Base-by-base conservation (phyloP, 2,329 filamentous ascomycete species). In the Trematosphaeria pertusa region DNA sequence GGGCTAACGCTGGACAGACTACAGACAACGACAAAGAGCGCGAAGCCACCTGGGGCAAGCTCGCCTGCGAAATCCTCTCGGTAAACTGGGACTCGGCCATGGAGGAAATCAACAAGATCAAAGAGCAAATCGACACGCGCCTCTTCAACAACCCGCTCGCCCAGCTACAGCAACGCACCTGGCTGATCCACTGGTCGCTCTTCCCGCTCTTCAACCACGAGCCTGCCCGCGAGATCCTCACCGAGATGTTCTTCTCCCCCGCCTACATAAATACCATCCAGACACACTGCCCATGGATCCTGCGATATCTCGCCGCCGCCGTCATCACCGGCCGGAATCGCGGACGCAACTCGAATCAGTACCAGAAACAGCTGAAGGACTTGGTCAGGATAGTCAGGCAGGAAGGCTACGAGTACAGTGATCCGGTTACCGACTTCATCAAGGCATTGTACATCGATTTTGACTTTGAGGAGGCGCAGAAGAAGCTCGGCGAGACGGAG, bases 201-300 rank as follows among this genome's bases (percentile, higher is more conserved):
- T 99, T 97, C 85, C 93, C 94, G 53, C 92, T 97, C 78, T 99
- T 97, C 85, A 97, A 99, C 85, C 87, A 90, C 78, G 93, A 97
- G 67, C 82, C 86, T 58, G 90, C 91, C 48, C 91, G 93, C 68
- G 94, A 99, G 71, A 84, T 85, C 62, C 84, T 99, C 64, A 90
- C 94, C 69, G 94, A 99, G 65, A 86, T 97, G 73, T 94, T 97
- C 83, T 97, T 99, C 84, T 95, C 89, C 56, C 89, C 92, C 57
- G 84, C 91, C 64, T 99, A 91, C 82, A 99, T 99, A 85, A 99
- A 97, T 85, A 97, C 93, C 65, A 97, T 99, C 74, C 94, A 99
- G 83, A 97, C 94, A 49, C 88, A 87, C 65, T 97, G 91, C 81
- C 93, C 94, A 5, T 99, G 94, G 94, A 86, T 96, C 56, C 82